Base-by-base conservation (phyloP, 2,329 filamentous ascomycete species). In the Lecanicillium sp. region DNA sequence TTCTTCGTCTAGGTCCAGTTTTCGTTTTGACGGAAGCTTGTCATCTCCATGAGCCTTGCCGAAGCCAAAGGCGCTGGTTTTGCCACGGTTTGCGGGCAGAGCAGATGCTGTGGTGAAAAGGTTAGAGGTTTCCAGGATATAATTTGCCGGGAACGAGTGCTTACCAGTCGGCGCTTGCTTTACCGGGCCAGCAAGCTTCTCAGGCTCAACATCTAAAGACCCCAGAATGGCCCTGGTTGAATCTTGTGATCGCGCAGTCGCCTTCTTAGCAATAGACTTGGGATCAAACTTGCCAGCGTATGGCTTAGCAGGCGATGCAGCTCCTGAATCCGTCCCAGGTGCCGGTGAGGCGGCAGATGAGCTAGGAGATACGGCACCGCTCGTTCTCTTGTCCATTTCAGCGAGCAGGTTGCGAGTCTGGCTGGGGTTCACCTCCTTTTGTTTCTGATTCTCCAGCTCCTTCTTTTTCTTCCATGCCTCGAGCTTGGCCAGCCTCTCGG, bases 381-480 rank as follows among this genome's bases (percentile, higher is more conserved):
- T 75, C 38, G 75, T 73, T 60, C 77, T 86, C 55, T 78, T 78
- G 57, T 83, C 84, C 70, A 84, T 86, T 59, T 83, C 78, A 51
- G 81, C 78, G 41, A 83, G 65, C 40, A 87, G 73, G 50, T 74
- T 83, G 49, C 77, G 70, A 29, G 80, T 74, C 46, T 78, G 79
- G 42, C 75, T 76, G 29, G 75, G 68, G 38, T 77, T 78, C 32
- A 80, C 71, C 51, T 83, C 76, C 52, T 78, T 80, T 55, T 84
- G 77, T 56, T 85, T 85, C 45, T 74, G 75, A 50, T 82, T 81
- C 49, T 82, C 81, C 55, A 80, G 78, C 47, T 86, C 84, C 56
- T 87, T 82, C 62, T 89, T 90, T 61, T 87, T 84, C 64, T 95
- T 95, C 89, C 88, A 95, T 41, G 85, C 85, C 57, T 90, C 85